Base-by-base conservation (phyloP, 805 yeast genomes). In the Sungouiella thailandica region DNA sequence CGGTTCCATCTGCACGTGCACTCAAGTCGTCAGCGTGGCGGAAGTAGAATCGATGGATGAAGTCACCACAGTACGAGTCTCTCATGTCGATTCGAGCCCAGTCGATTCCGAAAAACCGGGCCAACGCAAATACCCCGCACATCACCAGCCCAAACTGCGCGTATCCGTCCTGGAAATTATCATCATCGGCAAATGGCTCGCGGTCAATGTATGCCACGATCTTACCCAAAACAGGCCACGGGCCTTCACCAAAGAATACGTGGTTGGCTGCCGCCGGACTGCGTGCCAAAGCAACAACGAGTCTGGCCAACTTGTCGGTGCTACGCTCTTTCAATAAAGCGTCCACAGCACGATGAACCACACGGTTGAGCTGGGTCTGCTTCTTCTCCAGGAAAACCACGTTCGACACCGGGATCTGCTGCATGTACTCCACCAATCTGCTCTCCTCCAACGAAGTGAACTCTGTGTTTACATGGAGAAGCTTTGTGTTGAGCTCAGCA, bases 131-230 rank as follows among this genome's bases (percentile, higher is more conserved):
- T 10, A 55, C 46, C 2, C 57, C 51, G n/a, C 50, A 50, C 17
- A 82, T 47, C 1, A 79, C 60, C 29, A 76, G 65, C 1, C 94
- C 88, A 53, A 81, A 79, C 25, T 83, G 78, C 2, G 85, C 65
- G 48, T 79, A 83, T 10, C 67, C 56, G 23, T 83, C 93, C 52
- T 81, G 87, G 41, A 72, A 74, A 43, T 75, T 72, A 36, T 67
- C 65, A 34, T 76, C 83, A 33, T 72, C 78, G 23, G 75, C 80
- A 23, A 46, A 46, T 13, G 32, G 17, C 23, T 44, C 43, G 14
- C 27, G 24, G 37, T 50, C 55, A 13, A 52, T 33, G 26, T 49
- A 44, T 19, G 41, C 38, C 9, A 52, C 38, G 17, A 52, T 25
- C 17, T 46, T 41, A 26, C 44, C 43, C 25, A 66, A 43, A 31